Evolutionary conservation across 2,329 filamentous ascomycete genomes (phyloP), one percentile per base, ranked within the genome.

Genomic region (Sclerotinia nivalis): DNA sequence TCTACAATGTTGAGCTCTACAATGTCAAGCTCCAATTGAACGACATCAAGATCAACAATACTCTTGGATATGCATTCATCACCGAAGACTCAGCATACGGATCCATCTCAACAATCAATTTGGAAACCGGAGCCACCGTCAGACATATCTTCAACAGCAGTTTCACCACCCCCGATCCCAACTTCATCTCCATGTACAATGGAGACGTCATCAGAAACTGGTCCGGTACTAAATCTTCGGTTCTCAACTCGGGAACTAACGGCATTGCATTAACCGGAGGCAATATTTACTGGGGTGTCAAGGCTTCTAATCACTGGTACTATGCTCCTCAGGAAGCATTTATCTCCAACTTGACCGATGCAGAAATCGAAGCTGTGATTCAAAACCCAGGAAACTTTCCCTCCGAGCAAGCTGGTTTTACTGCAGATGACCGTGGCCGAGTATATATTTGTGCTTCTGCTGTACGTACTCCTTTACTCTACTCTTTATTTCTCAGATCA

Each of bases 151-250:
- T 64, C 6, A 52, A 64, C 6, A 64, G 47, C 9, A 64, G 31
- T n/a, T 64, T 64, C 34, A 52, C 61, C 1, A 64, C 8, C 4
- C 61, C 47, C 2, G 61, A 64, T 25, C 47, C 61, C 1, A 4
- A 64, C 34, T 64, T 64, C 9, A 52, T 52, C n/a, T 64, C 61
- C n/a, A 64, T 50, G n/a, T 64, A 64, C 15, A 40, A 64, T 2
- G 61, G 61, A 40, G 28, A 64, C 40, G 61, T 64, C 15, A 64
- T 64, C 61, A 52, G 61, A 64, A 64, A 52, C 47, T 52, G 47
- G 61, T 28, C 6, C 4, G 61, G 47, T 3, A 64, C 61, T n/a
- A 64, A 2, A 1, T 47, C 61, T 40, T 64, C 61, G 2, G 40
- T 40, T 10, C 61, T 64, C 4, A 64, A 64, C 22, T 52, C 61